Evolutionary conservation across 140 eudicot genomes (phyloP), one percentile per base, ranked within the genome.

Genomic region (Artemisia princeps): DNA sequence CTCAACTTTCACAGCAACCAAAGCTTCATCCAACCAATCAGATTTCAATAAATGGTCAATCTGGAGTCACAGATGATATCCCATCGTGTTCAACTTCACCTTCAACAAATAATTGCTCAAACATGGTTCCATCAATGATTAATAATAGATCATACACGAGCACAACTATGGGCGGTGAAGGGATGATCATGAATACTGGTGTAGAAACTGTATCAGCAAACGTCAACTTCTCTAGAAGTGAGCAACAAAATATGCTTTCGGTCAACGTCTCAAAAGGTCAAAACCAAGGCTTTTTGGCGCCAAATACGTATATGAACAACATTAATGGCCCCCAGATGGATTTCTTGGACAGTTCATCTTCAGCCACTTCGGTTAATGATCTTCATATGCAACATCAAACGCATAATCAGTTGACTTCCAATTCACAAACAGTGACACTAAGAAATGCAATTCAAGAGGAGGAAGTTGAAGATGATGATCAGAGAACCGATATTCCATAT

Each of bases 71-170:
- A 19, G 96, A 89, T 52, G 96, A 89, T 23, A 62, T 84, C 55
- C 95, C 96, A 6, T 90, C 97, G 15, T 86, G 97, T 79, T 90
- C 97, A 17, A 90, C 97, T 48, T 90, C 97, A 53, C 97, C 94
- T 37, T 90, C 97, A 40, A 79, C 91, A 4, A 86, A 88, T 40
- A 84, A 90, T 53, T 80, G 81, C 67, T 74, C 83, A 8, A 84
- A 44, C 52, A 54, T 62, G 13, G 77, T 74, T 42, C 83, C 79
- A 44, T 77, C 82, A 0, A 56, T 76, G 30, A 70, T 79, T 30
- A 83, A 77, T 44, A 72, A 77, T 54, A 79, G 88, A 75, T 70
- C 65, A 45, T 80, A 79, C 23, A 77, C 72, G 15, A 23, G 30
- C 48, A 52, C 79, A 33, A 28, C 50, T 23, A 13, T 69, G 61